Base-by-base conservation (phyloP, 2,329 filamentous ascomycete genomes). In the Colletotrichum viniferum region DNA sequence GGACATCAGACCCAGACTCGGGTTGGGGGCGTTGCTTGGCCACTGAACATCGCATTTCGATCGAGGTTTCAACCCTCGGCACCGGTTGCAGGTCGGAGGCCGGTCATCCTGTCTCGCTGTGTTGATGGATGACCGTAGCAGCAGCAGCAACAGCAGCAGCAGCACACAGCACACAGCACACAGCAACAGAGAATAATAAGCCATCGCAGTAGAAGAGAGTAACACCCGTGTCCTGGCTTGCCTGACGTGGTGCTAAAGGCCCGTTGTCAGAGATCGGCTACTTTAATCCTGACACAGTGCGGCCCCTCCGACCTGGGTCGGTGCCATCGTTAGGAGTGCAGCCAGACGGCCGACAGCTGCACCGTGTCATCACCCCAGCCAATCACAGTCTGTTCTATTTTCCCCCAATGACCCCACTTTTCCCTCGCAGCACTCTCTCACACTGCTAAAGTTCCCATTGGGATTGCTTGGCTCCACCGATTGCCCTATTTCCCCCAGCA, bases 261-360 rank as follows among this genome's bases (percentile, higher is more conserved):
- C 52, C 21, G 36, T 66, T 71, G 52, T 62, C 38, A 66, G 72
- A 71, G 68, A 66, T 71, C 61, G 60, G 71, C 60, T 38, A 74
- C 68, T 64, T 61, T 66, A 55, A 71, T 71, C 24, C 34, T 38
- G 71, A 55, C 72, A 71, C 72, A 71, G 61, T 66, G 68, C 30
- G 72, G 61, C 30, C 28, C 28, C 68, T 71, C 36, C 28, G 34
- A 34, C 34, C 55, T 28, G 24, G 36, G 43, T 52, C 43, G 43
- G n/a, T 52, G 43, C 12, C 43, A 52, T 52, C 43, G 43, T n/a
- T 52, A 7, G 43, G 43, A 52, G 43, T 52, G 43, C 43, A 52
- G 43, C n/a, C n/a, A 52, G 43, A 52, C 64, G 30, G 16, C 58
- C 32, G 56, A 58, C 66, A 16, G 38, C 28, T 70, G 58, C 60